Base-by-base conservation (phyloP, 305 asterid genomes). In the Solanum chacoense region DNA sequence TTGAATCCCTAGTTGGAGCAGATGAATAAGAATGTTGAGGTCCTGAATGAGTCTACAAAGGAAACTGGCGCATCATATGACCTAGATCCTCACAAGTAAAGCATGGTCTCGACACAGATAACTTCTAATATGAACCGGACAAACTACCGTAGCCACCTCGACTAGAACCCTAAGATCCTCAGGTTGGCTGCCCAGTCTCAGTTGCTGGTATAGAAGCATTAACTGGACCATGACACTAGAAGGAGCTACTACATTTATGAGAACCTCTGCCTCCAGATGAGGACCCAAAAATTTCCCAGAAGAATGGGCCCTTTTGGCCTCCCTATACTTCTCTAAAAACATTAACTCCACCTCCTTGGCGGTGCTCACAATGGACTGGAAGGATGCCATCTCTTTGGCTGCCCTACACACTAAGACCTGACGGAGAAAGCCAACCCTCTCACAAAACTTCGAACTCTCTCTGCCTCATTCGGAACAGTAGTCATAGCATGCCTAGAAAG, bases 321-420 rank as follows among this genome's bases (percentile, higher is more conserved):
- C 65, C 65, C 65, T 9, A 50, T 16, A 50, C n/a, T 50, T 16
- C 65, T 16, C 9, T 50, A 50, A 50, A 50, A 16, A 9, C 65
- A 50, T 50, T n/a, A 50, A 50, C 65, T 50, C 9, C n/a, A 16
- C 65, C 4, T 16, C 8, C 65, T 50, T 50, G 9, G 4, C 0
- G n/a, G 65, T 50, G 65, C 65, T 16, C n/a, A 50, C 65, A 50
- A 50, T 50, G 65, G n/a, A 50, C 65, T 50, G n/a, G 8, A 16
- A 50, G 1, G 9, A 50, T 0, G 0, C n/a, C 65, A 9, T 4
- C 1, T 50, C n/a, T 50, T 0, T 50, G 0, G 65, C 0, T 50
- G 1, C 65, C 9, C 0, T 50, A 16, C 22, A 50, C 4, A 50
- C 1, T 50, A 50, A 50, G n/a, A 50, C 65, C 65, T 50, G n/a